Evolutionary conservation across 2,329 filamentous ascomycete species (phyloP).

Genomic region (Fulvia fulva): DNA sequence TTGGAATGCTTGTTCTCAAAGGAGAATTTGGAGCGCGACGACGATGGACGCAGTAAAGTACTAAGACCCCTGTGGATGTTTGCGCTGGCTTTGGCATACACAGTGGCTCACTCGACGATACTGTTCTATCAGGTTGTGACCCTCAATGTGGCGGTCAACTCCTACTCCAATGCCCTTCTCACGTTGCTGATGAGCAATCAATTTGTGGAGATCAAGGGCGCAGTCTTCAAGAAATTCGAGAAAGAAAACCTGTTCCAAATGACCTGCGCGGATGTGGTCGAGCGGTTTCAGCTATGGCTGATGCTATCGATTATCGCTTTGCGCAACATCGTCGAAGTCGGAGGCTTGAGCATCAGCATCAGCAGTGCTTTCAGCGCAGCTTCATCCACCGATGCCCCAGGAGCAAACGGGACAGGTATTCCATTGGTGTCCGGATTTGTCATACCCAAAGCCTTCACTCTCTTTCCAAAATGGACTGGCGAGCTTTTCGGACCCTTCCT

Average conservation of each 20-base stretch:
- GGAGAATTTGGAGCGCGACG: slow-evolving; percentile 83
- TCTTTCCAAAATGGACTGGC: slow-evolving; percentile 80
- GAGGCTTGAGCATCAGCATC: slow-evolving; percentile 62
- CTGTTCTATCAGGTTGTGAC: slow-evolving; percentile 98
- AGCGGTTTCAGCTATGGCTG: slow-evolving; percentile 95
- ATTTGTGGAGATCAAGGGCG: slow-evolving; percentile 97
- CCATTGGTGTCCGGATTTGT: slow-evolving; percentile 62
- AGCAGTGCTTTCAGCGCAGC: slow-evolving; percentile 22
- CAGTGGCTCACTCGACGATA: slow-evolving; percentile 77
- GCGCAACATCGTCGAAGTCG: slow-evolving; percentile 93
- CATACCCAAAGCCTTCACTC: slow-evolving; percentile 83
- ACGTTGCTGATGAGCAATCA: slow-evolving; percentile 94
- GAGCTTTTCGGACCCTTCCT: slow-evolving; percentile 91
- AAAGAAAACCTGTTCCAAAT: slow-evolving; percentile 97
- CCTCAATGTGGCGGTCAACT: slow-evolving; percentile 96
- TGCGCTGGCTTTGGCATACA: slow-evolving; percentile 78
- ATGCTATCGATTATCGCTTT: slow-evolving; percentile 96
- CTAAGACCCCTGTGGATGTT: slow-evolving; percentile 90
- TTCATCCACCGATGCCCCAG: slow-evolving; percentile 26
- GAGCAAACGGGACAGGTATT: slow-evolving; percentile 46
- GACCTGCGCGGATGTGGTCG: slow-evolving; percentile 93
- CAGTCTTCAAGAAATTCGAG: slow-evolving; percentile 97
- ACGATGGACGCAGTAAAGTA: slow-evolving; percentile 85
- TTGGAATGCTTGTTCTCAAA: slow-evolving; percentile 92
- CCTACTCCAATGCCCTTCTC: slow-evolving; percentile 91